Conservation (phyloP, 2,329 filamentous ascomycete species). For the Aspergillus costaricaensis region DNA sequence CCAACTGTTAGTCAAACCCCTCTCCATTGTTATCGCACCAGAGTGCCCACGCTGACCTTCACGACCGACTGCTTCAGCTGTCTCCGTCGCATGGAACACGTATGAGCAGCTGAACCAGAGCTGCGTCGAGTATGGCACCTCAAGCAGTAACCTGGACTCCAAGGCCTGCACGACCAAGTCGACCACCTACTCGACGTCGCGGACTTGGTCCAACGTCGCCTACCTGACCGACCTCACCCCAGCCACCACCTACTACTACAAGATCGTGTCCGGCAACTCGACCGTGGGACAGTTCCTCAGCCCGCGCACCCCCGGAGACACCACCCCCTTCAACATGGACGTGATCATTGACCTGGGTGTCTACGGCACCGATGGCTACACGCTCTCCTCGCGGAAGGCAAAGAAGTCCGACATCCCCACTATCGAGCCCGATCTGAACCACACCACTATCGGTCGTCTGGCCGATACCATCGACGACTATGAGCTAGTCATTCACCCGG, state of each 20-base stretch:
- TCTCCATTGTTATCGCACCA: too few species aligned
- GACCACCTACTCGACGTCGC: slow-evolving; percentile 56
- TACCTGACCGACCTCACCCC: slow-evolving; percentile 50
- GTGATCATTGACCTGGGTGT: slow-evolving; percentile 59
- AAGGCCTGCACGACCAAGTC: slow-evolving; percentile 51
- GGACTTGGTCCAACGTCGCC: slow-evolving; percentile 56
- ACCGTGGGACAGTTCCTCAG: slow-evolving; percentile 57
- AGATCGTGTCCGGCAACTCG: slow-evolving; percentile 60
- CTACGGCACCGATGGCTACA: slow-evolving; percentile 57
- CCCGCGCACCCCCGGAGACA: slow-evolving; percentile 56
- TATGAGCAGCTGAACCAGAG: slow-evolving; percentile 49
- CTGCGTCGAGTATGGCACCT: slow-evolving; percentile 57
- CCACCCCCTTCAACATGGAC: slow-evolving; percentile 55
- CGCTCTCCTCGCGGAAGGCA: slow-evolving; percentile 39
- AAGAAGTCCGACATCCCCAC: slow-evolving; percentile 54
- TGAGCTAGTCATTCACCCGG: slow-evolving; percentile 48
- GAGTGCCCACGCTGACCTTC: too few species aligned
- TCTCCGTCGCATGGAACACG: slow-evolving; percentile 61
- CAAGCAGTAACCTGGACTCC: slow-evolving; percentile 39
- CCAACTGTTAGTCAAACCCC: slow-evolving; percentile 45
- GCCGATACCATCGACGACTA: slow-evolving; percentile 57
- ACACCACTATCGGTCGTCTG: slow-evolving; percentile 60
- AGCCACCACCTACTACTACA: slow-evolving; percentile 62
- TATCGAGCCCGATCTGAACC: slow-evolving; percentile 56
- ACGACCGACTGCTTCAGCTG: slow-evolving; percentile 37